Evolutionary conservation across 1,284 basidiomycete genomes (phyloP), one percentile per base, ranked within the genome.

Genomic region (Schizophyllum commune): DNA sequence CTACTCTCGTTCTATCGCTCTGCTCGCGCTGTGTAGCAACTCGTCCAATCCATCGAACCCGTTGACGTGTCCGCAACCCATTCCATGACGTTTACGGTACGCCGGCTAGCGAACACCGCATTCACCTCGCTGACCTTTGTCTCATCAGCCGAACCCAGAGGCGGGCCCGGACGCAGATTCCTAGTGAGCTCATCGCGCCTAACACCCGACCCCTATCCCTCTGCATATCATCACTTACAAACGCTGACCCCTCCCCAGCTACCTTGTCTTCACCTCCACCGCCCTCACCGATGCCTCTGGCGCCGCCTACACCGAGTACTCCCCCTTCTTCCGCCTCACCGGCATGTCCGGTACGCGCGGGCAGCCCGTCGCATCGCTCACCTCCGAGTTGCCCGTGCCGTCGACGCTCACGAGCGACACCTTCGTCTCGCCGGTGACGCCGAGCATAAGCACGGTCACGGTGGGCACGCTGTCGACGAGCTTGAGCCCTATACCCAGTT

Each of bases 281-380:
- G 65, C 68, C 4, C 64, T 74, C n/a, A 58, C 54, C 2, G 71
- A 71, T 39, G 70, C 70, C 54, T 73, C 77, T 51, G 72, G 73
- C 2, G 71, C 71, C 22, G 58, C 70, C 4, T 84, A 82, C 64
- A 61, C 63, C 0, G 75, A 74, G 51, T 89, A 76, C 71, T 86
- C 86, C 0, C 77, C 79, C 0, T 77, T 74, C 64, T 89, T 89
- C 74, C 68, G 68, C 8, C 74, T 89, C 32, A 69, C 75, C 51
- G 75, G 75, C 51, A 87, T 89, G 86, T 74, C 74, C 8, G 87
- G 87, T 56, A 82, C 81, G 27, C 79, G 84, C 67, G 65, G 73
- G 11, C 72, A 75, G 5, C 79, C 83, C 20, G 69, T 83, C 32
- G 67, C 81, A 1, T 73, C 80, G 58, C 78, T 80, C 52, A 83